Base-by-base conservation (phyloP, 352 stramenopile genomes). In the Pythium brassicae region DNA sequence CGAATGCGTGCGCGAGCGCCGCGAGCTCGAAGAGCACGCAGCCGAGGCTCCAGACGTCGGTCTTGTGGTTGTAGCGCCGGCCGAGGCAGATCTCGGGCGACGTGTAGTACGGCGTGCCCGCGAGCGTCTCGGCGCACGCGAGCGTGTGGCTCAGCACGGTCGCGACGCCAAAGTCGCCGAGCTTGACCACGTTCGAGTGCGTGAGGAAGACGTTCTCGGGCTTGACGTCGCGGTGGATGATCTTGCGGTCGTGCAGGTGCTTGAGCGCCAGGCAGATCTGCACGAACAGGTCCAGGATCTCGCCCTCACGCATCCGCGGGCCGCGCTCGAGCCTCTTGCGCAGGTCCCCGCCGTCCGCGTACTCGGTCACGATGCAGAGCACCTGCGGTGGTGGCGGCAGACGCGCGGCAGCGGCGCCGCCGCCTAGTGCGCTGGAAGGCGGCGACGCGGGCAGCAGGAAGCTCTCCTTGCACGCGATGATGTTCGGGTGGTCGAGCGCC, bases 11-110 rank as follows among this genome's bases (percentile, higher is more conserved):
- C 14, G 66, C 59, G 54, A 97, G 80, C 25, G 91, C 94, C 3
- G 57, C 67, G 68, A 98, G 84, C 70, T 98, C 94, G 68, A 96
- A 98, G 23, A 98, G 58, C 10, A 98, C 78, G 63, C 92, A 98
- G 2, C 94, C 94, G 15, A 98, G 69, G 32, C 92, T 96, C 94
- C 94, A 98, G 19, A 98, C 66, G 62, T 98, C 94, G 0, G 85
- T 95, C 70, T 98, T 98, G 56, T 92, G 76, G 52, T 97, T 96
- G 76, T 98, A 98, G 15, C 75, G 74, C 50, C 93, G 80, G 17
- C 94, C 92, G 14, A 97, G 72, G 62, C 88, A 97, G 45, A 98
- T 95, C 67, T 98, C 93, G 39, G 93, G 93, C 10, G 87, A 96
- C 47, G 96, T 97, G 74, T 98, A 97, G 68, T 97, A 98, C 50